Evolutionary conservation across 1,284 basidiomycete species (phyloP).

Genomic region (Pulchroboletus neoregius): DNA sequence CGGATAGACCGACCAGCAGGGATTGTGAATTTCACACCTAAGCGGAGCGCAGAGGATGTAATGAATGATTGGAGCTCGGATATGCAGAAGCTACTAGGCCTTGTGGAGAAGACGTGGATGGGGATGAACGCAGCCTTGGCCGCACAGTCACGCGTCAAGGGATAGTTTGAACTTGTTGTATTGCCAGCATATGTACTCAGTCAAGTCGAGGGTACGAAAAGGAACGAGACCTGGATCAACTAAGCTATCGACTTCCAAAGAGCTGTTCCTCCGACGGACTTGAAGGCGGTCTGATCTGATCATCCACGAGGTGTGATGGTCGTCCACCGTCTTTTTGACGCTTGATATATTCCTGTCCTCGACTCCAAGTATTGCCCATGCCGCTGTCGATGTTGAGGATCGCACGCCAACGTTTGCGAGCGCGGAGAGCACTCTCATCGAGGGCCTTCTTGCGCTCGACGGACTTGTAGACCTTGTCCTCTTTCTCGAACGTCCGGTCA

Average conservation of each 20-base stretch:
- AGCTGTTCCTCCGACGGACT: constrained; percentile 19
- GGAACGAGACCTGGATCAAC: background rate
- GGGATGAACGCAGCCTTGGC: constrained; percentile 83
- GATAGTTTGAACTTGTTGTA: constrained; percentile 34
- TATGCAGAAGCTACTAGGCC: constrained; percentile 81
- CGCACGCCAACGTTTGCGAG: constrained; percentile 73
- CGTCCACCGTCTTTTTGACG: constrained; percentile 67
- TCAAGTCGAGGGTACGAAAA: constrained; percentile 6
- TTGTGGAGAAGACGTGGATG: constrained; percentile 89
- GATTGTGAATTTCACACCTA: constrained; percentile 81
- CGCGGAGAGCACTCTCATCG: constrained; percentile 56
- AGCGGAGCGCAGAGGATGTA: constrained; percentile 78
- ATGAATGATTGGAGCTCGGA: constrained; percentile 98
- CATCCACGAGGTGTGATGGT: constrained; percentile 48
- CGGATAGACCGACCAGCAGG: constrained; percentile 91
- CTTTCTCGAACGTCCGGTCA: constrained; percentile 56
- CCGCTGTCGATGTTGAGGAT: constrained; percentile 46
- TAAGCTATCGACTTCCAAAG: constrained; percentile 19
- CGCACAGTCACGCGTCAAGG: constrained; percentile 65
- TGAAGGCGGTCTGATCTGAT: constrained; percentile 12
- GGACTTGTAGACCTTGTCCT: constrained; percentile 57
- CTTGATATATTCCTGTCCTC: constrained; percentile 64
- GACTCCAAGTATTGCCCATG: constrained; percentile 54
- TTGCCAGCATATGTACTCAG: constrained; percentile 16
- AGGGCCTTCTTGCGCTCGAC: constrained; percentile 53